phyloP scores from a whole-genome alignment of 169 alveolate genomes.

The Miamiensis avidus region DNA sequence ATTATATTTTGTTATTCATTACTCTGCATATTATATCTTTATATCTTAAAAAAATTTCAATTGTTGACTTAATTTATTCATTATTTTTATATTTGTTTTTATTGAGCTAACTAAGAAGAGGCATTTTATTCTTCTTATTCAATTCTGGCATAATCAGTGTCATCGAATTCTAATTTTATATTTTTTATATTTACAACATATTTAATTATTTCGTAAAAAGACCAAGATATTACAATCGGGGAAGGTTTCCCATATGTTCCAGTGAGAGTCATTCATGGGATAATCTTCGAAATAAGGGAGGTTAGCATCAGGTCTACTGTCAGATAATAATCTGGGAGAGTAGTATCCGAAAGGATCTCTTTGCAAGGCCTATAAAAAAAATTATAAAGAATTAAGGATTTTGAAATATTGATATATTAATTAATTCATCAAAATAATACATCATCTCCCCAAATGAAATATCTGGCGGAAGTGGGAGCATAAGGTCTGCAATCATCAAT shows the following conservation, averaged over 20 bases:
- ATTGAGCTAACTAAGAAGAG: too few species aligned
- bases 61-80: too few species aligned
- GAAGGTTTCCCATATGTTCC: slow-evolving; percentile 22
- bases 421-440: background rate
- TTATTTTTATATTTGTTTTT: too few species aligned
- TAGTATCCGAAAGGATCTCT: slow-evolving; percentile 46
- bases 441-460: slow-evolving; percentile 30
- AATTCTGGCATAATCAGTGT: slow-evolving; percentile 11
- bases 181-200: too few species aligned
- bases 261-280: slow-evolving; percentile 42
- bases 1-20: too few species aligned
- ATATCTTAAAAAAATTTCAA: too few species aligned
- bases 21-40: too few species aligned
- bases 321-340: slow-evolving; percentile 33
- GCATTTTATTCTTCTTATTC: too few species aligned
- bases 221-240: slow-evolving; percentile 29
- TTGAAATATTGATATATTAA: background rate
- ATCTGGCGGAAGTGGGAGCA: slow-evolving; percentile 40
- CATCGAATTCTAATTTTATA: slow-evolving; percentile 5
- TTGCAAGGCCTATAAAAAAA: slow-evolving; percentile 9
- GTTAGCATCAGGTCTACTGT: slow-evolving; percentile 30
- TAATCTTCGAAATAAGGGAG: slow-evolving; percentile 46
- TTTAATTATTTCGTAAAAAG: too few species aligned
- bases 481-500: slow-evolving; percentile 53
- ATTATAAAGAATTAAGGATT: background rate